Percentiles rank a stretch among this genome's conserved stretches.
Evolutionary conservation across 768 basidiomycete genomes (phyloP).

Genomic region (Leccinum uliginosum): DNA sequence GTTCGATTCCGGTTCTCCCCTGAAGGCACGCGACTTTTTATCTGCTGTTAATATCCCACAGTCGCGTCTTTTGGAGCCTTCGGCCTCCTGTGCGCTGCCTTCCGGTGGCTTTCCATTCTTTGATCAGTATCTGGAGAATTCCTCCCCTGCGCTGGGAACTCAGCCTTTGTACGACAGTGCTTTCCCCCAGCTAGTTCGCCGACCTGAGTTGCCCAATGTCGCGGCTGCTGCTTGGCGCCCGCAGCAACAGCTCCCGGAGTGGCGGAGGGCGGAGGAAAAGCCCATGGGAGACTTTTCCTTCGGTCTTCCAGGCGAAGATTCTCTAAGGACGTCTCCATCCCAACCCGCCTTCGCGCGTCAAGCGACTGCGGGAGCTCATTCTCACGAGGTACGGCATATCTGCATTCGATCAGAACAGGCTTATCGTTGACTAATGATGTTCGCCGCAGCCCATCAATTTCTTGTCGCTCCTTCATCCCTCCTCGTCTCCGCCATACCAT

Average conservation of each 20-base stretch:
- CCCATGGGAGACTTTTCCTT: slow-evolving; percentile 20
- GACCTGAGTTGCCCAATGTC: slow-evolving; percentile 12
- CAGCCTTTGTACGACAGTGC: slow-evolving; percentile 33
- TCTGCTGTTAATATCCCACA: slow-evolving; percentile 21
- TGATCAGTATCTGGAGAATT: slow-evolving; percentile 49
- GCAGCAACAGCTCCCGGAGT: slow-evolving; percentile 36
- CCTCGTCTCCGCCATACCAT: slow-evolving; percentile 78
- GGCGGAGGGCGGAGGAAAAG: slow-evolving; percentile 39
- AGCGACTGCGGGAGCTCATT: slow-evolving; percentile 24
- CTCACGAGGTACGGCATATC: slow-evolving; percentile 48
- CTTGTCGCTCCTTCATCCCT: slow-evolving; percentile 78
- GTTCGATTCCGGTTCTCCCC: slow-evolving; percentile 40
- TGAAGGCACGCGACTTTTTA: slow-evolving; percentile 30
- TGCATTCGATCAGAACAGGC: not conserved
- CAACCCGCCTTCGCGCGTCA: slow-evolving; percentile 26
- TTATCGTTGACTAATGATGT: slow-evolving; percentile 11
- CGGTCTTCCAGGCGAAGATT: slow-evolving; percentile 25
- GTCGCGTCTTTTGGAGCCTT: slow-evolving; percentile 23
- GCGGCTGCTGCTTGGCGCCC: slow-evolving; percentile 21
- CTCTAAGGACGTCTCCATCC: slow-evolving; percentile 27
- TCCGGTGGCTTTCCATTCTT: slow-evolving; percentile 39
- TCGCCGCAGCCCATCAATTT: slow-evolving; percentile 77
- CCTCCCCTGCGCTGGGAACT: slow-evolving; percentile 35
- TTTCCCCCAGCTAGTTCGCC: slow-evolving; percentile 24
- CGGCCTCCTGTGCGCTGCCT: slow-evolving; percentile 15